Evolutionary conservation across 2,329 filamentous ascomycete species (phyloP), one percentile per base, ranked within the genome.

Genomic region (Hypoxylon sp.): DNA sequence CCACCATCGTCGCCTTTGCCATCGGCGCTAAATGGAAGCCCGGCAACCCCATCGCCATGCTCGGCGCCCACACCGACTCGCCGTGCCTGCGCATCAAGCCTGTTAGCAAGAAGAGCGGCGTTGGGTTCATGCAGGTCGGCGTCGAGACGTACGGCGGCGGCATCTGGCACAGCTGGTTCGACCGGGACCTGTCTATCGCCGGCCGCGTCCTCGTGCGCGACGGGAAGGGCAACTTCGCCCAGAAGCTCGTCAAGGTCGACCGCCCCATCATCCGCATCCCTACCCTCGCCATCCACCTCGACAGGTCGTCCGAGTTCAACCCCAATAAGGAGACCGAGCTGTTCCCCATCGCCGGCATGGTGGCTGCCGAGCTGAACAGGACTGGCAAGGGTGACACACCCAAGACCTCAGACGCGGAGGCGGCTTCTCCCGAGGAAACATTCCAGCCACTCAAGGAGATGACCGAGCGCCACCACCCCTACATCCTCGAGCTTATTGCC

Each of bases 111-210:
- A 95, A 94, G 81, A 86, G 87, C 73, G 89, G 87, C 58, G 91
- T 91, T 68, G 94, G 94, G 11, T 99, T 95, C 78, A 80, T 97
- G 67, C 95, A 99, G 79, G 89, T 99, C 59, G 95, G 94, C 55
- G 94, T 97, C 53, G 95, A 99, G 83, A 94, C 93, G 1, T 99
- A 99, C 75, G 95, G 95, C 55, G 95, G 95, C 65, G 95, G 95
- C 58, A 89, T 98, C 73, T 98, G 94, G 94, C 94, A 97, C 79
- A 97, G 92, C 48, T 99, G 91, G 95, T 99, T 99, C 75, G 95
- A 99, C 78, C 89, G 95, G 52, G 95, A 99, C 77, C 82, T 99
- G 65, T 91, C 92, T 71, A 88, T 98, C 56, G 95, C 95, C 30
- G 95, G 95, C 7, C 87, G 95, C 62, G 92, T 92, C 13, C 89